Base-by-base conservation (phyloP, 495 filamentous ascomycete species). In the Jackrogersella multiformis region DNA sequence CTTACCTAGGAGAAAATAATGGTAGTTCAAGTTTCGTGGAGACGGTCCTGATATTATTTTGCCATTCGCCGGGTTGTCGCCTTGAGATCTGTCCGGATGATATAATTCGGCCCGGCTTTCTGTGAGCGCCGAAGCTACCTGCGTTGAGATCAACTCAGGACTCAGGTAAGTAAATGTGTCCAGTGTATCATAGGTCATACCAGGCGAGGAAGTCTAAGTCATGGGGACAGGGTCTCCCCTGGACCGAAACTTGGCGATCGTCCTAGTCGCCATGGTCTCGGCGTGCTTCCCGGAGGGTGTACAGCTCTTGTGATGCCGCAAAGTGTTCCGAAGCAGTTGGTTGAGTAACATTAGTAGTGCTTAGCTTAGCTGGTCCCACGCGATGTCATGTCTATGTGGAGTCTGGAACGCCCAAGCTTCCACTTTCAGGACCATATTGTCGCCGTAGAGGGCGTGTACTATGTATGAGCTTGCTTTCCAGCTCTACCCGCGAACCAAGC, bases 401-500 rank as follows among this genome's bases (percentile, higher is more conserved):
- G 24, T n/a, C n/a, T n/a, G n/a, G n/a, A n/a, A 45, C 20, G 24
- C 23, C 12, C 38, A 30, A 18, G 30, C 59, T 49, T 58, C 48
- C 48, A n/a, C n/a, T n/a, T 59, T 59, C 42, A 24, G 28, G 46
- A 61, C 21, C 16, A 34, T 97, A 79, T 97, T 96, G 71, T 97
- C 93, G 81, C 97, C 97, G 66, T 94, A 94, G 83, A 97, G 94
- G 48, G 30, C 20, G 21, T n/a, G 30, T 5, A 65, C n/a, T n/a
- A n/a, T n/a, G n/a, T n/a, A 97, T 96, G 70, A 97, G 92, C 81
- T 96, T 97, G 74, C 92, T 92, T 75, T 97, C 93, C 46, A 49
- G 45, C 45, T 28, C 24, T 9, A 30, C 18, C 16, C 39, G 42
- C 34, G 20, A 41, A 42, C 21, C 35, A 30, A 34, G 30, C 36